These are phyloP conservation scores for Epicoccum sorghinum DNA, from an alignment of 2,329 filamentous ascomycete species.

Conservation along the genomic window DNA sequence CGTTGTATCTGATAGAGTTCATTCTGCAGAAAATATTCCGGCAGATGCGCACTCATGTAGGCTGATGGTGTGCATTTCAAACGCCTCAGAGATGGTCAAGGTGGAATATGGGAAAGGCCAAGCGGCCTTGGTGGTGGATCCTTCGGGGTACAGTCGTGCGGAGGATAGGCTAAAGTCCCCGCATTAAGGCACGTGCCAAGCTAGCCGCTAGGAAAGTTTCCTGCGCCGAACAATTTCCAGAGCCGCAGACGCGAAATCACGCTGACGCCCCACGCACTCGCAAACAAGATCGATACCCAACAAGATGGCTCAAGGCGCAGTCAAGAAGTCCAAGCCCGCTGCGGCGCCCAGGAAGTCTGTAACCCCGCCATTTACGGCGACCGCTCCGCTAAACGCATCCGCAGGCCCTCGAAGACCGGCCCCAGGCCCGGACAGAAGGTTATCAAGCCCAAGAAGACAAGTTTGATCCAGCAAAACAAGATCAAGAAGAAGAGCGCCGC, in stretches of 20 bases:
- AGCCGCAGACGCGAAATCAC: slow-evolving; percentile 5
- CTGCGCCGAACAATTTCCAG: slow-evolving; percentile 21
- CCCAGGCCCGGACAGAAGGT: slow-evolving; percentile 65
- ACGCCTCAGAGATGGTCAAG: not conserved
- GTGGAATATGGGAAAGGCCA: not conserved
- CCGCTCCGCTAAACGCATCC: slow-evolving; percentile 10
- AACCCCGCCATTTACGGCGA: not conserved
- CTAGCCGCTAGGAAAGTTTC: slow-evolving; percentile 15
- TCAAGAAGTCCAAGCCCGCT: slow-evolving; percentile 54
- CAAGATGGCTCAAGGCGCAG: slow-evolving; percentile 55
- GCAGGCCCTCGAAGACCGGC: slow-evolving; percentile 47
- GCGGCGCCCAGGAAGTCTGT: slow-evolving; percentile 47
- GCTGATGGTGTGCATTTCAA: not conserved
- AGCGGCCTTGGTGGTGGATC: slow-evolving; percentile 34
- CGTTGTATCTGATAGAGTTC: not conserved
- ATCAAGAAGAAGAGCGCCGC: slow-evolving; percentile 70
- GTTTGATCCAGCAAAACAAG: slow-evolving; percentile 65
- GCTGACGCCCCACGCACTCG: not conserved
- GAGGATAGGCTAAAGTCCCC: slow-evolving; percentile 40
- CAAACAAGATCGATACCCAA: not conserved
- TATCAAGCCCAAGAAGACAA: slow-evolving; percentile 70
- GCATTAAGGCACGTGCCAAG: slow-evolving; percentile 19
- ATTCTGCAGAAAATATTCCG: slow-evolving; percentile 4
- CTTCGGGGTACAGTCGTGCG: slow-evolving; percentile 30
- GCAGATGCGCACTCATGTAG: not conserved